Evolutionary conservation across 2,329 filamentous ascomycete species (phyloP).

Genomic region (Diaporthe vexans): DNA sequence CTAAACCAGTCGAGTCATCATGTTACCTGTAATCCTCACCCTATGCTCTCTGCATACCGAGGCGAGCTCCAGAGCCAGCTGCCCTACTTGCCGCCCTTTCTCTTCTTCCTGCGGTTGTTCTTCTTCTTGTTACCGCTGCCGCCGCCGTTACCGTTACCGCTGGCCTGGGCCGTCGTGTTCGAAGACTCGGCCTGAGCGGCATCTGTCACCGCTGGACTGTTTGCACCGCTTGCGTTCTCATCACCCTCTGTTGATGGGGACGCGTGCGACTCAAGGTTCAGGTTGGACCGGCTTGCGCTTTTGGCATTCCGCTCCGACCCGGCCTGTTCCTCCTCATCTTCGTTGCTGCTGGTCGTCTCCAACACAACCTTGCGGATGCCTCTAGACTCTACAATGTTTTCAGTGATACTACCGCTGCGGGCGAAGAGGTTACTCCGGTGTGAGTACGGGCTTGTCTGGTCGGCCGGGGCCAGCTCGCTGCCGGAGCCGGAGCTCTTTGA

Average conservation of each 20-base stretch:
- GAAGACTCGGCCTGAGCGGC: background rate
- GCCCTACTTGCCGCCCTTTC: slow-evolving; percentile 51
- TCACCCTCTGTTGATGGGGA: slow-evolving; percentile 39
- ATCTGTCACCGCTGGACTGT: slow-evolving; percentile 34
- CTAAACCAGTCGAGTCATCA: background rate
- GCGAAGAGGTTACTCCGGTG: slow-evolving; percentile 55
- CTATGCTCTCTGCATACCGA: background rate
- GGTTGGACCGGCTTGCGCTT: slow-evolving; percentile 34
- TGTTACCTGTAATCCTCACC: background rate
- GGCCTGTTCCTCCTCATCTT: slow-evolving; percentile 50
- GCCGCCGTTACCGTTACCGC: slow-evolving; percentile 32
- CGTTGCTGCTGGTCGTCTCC: slow-evolving; percentile 53
- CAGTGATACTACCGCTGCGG: slow-evolving; percentile 82
- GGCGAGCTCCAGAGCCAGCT: slow-evolving; percentile 32
- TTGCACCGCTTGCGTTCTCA: slow-evolving; percentile 36
- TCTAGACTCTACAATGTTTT: slow-evolving; percentile 81
- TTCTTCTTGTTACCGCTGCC: slow-evolving; percentile 47
- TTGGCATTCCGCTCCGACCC: slow-evolving; percentile 21
- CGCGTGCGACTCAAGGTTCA: slow-evolving; percentile 18
- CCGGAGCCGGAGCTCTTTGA: slow-evolving; percentile 36
- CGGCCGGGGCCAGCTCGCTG: slow-evolving; percentile 41
- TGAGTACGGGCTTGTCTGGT: slow-evolving; percentile 36
- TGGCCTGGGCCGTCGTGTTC: slow-evolving; percentile 34
- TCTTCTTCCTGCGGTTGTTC: slow-evolving; percentile 57
- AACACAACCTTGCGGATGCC: slow-evolving; percentile 83